Conservation (phyloP, 306 rosid genomes). For the Cicer chorassanicum region DNA sequence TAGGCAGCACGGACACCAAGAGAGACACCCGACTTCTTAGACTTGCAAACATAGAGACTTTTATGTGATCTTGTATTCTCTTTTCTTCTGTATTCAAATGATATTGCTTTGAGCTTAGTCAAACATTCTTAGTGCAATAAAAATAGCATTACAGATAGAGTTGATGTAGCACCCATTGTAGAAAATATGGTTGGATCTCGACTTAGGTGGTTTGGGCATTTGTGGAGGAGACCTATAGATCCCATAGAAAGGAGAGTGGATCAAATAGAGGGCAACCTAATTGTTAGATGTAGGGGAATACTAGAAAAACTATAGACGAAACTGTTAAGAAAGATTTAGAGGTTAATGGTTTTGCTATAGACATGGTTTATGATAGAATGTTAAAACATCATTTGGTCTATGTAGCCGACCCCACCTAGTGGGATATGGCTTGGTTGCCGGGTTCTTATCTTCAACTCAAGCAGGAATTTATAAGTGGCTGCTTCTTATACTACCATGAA, state of each 20-base stretch:
- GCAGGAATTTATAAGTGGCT: constrained; percentile 35
- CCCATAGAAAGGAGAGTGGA: constrained; percentile 1
- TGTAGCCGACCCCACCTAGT: background rate
- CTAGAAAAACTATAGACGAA: background rate
- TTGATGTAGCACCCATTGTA: background rate
- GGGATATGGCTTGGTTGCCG: background rate
- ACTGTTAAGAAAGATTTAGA: background rate
- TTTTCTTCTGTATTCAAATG: background rate
- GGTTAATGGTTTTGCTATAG: background rate
- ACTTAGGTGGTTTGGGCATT: background rate
- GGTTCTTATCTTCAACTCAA: constrained; percentile 6
- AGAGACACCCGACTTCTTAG: background rate
- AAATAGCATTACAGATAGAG: background rate
- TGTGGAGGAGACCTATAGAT: constrained; percentile 10
- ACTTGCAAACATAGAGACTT: background rate
- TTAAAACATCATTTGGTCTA: background rate
- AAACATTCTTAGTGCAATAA: background rate
- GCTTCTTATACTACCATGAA: constrained; percentile 21
- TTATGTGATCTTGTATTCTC: background rate
- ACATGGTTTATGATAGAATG: background rate
- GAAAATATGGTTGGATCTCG: background rate
- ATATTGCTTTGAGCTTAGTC: background rate
- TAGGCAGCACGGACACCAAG: background rate
- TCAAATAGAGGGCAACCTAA: background rate
- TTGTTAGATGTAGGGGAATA: background rate